Evolutionary conservation across 257 asterid species (phyloP).

Genomic region (Paulownia fortunei): DNA sequence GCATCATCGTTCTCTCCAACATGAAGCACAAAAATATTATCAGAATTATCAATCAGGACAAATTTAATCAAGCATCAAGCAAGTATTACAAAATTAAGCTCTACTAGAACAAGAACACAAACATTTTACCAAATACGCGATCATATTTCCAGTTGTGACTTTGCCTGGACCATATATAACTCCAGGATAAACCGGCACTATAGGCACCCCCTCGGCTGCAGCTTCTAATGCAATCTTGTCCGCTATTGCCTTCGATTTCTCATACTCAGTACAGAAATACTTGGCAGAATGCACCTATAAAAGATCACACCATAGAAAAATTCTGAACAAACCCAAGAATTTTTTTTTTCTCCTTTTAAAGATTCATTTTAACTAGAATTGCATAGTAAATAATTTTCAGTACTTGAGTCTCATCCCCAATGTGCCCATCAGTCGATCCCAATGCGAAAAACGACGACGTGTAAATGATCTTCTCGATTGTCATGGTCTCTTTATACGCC

Average conservation of each 20-base stretch:
- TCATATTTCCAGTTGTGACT: conserved; percentile 75
- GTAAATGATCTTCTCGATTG: conserved; percentile 74
- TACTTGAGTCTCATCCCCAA: conserved; percentile 88
- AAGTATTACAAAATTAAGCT: conserved; percentile 20
- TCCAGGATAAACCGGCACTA: conserved; percentile 90
- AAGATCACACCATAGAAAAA: neutral
- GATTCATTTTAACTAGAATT: neutral
- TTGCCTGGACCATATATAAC: conserved; percentile 95
- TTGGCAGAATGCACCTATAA: conserved; percentile 67
- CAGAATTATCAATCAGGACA: conserved; percentile 1
- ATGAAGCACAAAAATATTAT: neutral
- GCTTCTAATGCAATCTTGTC: conserved; percentile 89
- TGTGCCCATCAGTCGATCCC: conserved; percentile 84
- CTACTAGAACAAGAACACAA: conserved; percentile 24
- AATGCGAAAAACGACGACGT: conserved; percentile 94
- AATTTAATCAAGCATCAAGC: neutral
- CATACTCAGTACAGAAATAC: conserved; percentile 80
- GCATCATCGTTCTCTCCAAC: conserved; percentile 9
- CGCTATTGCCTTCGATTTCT: conserved; percentile 78
- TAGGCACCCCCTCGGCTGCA: conserved; percentile 75
- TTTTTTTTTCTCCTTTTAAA: neutral
- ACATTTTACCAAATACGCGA: conserved; percentile 71
- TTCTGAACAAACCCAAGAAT: conserved; percentile 15
- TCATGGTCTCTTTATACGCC: conserved; percentile 62
- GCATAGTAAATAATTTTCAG: neutral